These are phyloP conservation scores for Botrytis fabae DNA, from an alignment of 2,329 filamentous ascomycete species.

Conservation along the genomic window DNA sequence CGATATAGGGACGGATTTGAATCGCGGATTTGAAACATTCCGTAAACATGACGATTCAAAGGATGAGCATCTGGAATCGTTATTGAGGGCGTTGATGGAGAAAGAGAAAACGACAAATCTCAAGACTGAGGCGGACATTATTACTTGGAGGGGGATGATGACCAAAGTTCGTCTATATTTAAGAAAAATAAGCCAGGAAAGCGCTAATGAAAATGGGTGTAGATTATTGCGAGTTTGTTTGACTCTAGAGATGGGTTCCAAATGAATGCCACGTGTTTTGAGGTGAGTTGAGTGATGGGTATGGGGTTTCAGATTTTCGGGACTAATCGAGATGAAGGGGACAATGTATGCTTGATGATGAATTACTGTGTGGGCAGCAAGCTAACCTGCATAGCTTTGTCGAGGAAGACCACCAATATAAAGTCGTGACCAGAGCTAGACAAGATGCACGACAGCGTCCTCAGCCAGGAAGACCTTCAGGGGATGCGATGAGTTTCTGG, in stretches of 20 bases:
- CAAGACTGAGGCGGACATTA: conserved; percentile 64
- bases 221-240: conserved; percentile 86
- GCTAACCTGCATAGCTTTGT: conserved; percentile 65
- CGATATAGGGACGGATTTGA: conserved; percentile 69
- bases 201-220: not conserved
- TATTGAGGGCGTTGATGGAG: conserved; percentile 76
- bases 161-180: conserved; percentile 67
- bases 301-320: not conserved
- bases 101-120: conserved; percentile 64
- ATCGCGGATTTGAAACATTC: conserved; percentile 78
- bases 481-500: conserved; percentile 90
- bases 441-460: conserved; percentile 52
- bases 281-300: conserved; percentile 55
- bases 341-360: conserved; percentile 49
- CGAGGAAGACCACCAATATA: conserved; percentile 82
- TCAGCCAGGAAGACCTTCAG: conserved; percentile 57
- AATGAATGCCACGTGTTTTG: conserved; percentile 91
- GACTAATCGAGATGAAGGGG: conserved; percentile 45
- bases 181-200: not conserved
- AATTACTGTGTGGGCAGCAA: conserved; percentile 17
- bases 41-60: conserved; percentile 75
- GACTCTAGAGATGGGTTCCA: conserved; percentile 86
- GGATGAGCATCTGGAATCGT: conserved; percentile 86
- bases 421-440: conserved; percentile 59
- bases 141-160: conserved; percentile 98